Evolutionary conservation across 768 basidiomycete genomes (phyloP), one percentile per base, ranked within the genome.

Genomic region (Lactifluus subvellereus): DNA sequence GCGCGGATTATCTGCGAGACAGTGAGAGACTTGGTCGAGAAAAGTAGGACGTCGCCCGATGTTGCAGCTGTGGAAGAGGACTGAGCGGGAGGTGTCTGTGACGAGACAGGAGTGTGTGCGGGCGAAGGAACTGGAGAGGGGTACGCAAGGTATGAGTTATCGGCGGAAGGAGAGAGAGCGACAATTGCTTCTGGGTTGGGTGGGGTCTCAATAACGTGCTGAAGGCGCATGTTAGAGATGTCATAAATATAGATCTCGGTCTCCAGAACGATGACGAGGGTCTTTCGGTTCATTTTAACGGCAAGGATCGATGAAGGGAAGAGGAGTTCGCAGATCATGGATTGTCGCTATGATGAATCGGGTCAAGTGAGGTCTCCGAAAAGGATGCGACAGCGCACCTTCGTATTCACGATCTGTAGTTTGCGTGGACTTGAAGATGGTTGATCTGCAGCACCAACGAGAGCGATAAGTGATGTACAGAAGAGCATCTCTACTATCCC

Each of bases 401-500:
- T 99, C 14, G 97, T 99, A 73, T 99, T 99, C 54, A 98, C 94
- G 53, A 99, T 99, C 77, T 97, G 95, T 56, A 99, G 77, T 71
- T 96, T 92, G 22, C 97, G 81, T 9, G 95, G 95, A 74, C 90
- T 93, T 40, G 90, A 89, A 57, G 87, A 82, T 1, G 94, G 91
- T 52, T 93, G 89, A 76, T 97, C 94, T 14, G 94, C 94, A 3
- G 94, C 93, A 8, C 97, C 97, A 22, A 98, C 97, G 37, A 99
- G 82, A 0, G 97, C 97, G 52, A 99, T 93, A 65, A 99, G 84
- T 22, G 94, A 97, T 6, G 97, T 99, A 77, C 95, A 98, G 78
- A 99, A 99, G 62, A 99, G 80, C 97, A 99, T 99, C 76, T 99
- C 97, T 16, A 98, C 96, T 66, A 97, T 97, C 27, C 94, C 94